phyloP scores from a whole-genome alignment of 2,329 filamentous ascomycete genomes.

The Chaetomium sp. region DNA sequence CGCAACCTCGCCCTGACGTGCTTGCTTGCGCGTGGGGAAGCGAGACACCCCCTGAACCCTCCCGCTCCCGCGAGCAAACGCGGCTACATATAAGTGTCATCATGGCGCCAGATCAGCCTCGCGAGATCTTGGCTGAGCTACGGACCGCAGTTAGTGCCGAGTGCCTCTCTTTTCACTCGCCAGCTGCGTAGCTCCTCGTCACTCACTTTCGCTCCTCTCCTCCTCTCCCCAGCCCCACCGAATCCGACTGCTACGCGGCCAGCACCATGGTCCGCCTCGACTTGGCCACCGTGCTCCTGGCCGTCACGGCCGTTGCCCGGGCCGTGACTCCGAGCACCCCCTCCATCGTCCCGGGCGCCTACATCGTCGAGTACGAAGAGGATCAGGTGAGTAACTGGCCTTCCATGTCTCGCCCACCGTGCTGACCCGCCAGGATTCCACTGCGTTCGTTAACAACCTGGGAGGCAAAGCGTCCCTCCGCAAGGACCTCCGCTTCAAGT shows the following conservation, averaged over 20 bases:
- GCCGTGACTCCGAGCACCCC: constrained; percentile 34
- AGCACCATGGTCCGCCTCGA: constrained; percentile 43
- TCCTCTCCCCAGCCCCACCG: background rate
- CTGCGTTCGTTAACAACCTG: constrained; percentile 45
- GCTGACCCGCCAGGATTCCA: constrained; percentile 43
- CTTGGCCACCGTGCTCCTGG: constrained; percentile 43
- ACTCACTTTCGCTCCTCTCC: constrained; percentile 8
- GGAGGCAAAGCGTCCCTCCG: constrained; percentile 47
- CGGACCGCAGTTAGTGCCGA: constrained; percentile 12
- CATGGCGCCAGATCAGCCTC: constrained; percentile 21
- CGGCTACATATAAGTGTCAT: constrained; percentile 21
- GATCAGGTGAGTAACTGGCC: constrained; percentile 44
- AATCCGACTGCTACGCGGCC: background rate
- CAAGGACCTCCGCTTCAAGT: constrained; percentile 52
- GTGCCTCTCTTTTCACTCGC: constrained; percentile 24
- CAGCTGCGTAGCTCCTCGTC: constrained; percentile 20
- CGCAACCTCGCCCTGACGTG: constrained; percentile 27
- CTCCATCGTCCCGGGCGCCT: constrained; percentile 48
- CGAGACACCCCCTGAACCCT: constrained; percentile 15
- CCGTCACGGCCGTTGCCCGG: constrained; percentile 39
- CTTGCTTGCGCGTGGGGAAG: constrained; percentile 16
- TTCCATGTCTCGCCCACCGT: background rate
- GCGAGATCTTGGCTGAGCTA: background rate
- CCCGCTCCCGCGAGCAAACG: background rate
- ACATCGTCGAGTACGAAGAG: constrained; percentile 57